Percentiles rank a stretch among this genome's conserved stretches.
Evolutionary conservation across 768 basidiomycete species (phyloP).

Genomic region (Russula vinacea): DNA sequence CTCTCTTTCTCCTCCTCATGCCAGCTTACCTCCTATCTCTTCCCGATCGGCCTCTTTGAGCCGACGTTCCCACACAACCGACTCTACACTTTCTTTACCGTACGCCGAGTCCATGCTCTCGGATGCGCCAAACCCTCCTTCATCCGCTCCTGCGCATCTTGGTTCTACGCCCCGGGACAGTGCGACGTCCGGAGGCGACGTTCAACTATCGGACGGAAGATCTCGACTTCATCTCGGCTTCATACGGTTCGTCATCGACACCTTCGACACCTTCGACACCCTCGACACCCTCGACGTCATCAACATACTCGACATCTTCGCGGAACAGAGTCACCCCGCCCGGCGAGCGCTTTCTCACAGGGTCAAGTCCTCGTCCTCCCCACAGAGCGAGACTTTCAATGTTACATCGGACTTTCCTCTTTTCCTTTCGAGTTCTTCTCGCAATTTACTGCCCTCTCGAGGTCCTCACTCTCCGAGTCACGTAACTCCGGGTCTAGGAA

Average conservation of each 20-base stretch:
- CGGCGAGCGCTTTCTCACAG: not conserved
- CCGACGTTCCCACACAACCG: not conserved
- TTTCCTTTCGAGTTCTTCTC: conserved; percentile 25
- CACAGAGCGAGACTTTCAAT: conserved; percentile 18
- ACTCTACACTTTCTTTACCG: conserved; percentile 9
- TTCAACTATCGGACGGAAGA: not conserved
- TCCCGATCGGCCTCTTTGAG: conserved; percentile 16
- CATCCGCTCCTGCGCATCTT: conserved; percentile 14
- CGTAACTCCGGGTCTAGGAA: conserved; percentile 38
- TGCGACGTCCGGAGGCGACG: conserved; percentile 9
- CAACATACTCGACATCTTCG: not conserved
- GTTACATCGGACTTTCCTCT: conserved; percentile 29
- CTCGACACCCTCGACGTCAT: not conserved
- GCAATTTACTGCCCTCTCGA: conserved; percentile 19
- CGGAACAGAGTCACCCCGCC: not conserved
- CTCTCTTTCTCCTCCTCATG: conserved; percentile 34
- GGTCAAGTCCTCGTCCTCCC: conserved; percentile 1
- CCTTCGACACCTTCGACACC: not conserved
- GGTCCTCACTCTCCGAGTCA: conserved; percentile 25
- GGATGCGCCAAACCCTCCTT: not conserved
- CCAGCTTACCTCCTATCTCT: conserved; percentile 17
- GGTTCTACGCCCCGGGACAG: not conserved
- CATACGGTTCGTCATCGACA: not conserved
- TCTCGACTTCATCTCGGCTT: conserved; percentile 1
- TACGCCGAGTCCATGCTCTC: conserved; percentile 12